Conservation (phyloP, 2,329 filamentous ascomycete genomes). For the Cercospora sp. region DNA sequence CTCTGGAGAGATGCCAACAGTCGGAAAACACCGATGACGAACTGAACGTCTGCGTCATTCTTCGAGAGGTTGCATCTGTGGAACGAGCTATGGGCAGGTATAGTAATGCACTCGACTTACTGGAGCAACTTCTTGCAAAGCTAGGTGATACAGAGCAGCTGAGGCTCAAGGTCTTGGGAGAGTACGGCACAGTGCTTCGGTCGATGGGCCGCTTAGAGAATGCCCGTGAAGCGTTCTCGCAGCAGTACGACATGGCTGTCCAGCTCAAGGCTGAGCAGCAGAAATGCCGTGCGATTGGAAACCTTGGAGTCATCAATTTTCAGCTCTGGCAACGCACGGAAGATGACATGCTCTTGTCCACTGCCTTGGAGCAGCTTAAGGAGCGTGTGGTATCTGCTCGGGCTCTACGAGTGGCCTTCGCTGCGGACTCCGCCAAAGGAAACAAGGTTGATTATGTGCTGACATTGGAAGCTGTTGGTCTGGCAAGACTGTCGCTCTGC, state of each 20-base stretch:
- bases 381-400: neutral
- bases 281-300: neutral
- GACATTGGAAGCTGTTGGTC: conserved; percentile 20
- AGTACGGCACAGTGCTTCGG: neutral
- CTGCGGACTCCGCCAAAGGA: neutral
- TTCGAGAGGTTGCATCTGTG: neutral
- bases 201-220: neutral
- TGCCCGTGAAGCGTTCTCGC: neutral
- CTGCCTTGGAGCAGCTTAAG: neutral
- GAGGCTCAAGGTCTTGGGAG: neutral
- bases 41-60: neutral
- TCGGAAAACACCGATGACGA: neutral
- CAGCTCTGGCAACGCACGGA: neutral
- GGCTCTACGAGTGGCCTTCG: neutral
- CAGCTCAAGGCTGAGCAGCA: neutral
- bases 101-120: neutral
- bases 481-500: conserved; percentile 41
- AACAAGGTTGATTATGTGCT: neutral
- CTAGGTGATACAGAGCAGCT: neutral
- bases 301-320: neutral
- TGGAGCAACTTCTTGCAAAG: neutral
- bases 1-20: neutral
- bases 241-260: neutral
- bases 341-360: neutral
- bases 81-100: neutral